Percentiles rank a stretch among this genome's conserved stretches.
These are phyloP conservation scores for Tricholoma sp. DNA, from an alignment of 768 basidiomycete genomes.

Conservation along the genomic window DNA sequence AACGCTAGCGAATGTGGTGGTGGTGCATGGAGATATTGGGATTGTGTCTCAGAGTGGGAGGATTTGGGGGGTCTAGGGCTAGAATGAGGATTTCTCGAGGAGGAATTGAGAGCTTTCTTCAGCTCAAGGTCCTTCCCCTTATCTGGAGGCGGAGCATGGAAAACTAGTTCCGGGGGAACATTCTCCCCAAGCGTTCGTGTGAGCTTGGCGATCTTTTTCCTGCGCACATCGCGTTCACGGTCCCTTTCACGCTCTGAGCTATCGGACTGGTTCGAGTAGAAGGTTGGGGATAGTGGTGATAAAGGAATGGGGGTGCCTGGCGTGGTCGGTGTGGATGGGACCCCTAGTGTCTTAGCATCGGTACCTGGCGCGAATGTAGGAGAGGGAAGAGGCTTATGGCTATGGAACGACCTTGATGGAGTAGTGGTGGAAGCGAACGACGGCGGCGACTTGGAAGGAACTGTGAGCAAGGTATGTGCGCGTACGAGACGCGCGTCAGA, in stretches of 20 bases:
- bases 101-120: neutral
- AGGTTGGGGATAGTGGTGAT: slow-evolving; percentile 15
- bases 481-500: neutral
- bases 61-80: neutral
- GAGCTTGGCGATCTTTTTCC: slow-evolving; percentile 42
- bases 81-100: neutral
- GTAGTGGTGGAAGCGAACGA: neutral
- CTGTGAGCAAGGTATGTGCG: neutral
- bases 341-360: slow-evolving; percentile 14
- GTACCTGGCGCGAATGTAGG: slow-evolving; percentile 10
- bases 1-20: neutral
- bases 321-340: slow-evolving; percentile 10
- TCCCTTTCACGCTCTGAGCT: slow-evolving; percentile 2
- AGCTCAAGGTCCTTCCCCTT: neutral
- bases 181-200: slow-evolving; percentile 47
- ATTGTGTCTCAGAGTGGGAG: neutral
- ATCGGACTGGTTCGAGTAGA: slow-evolving; percentile 10
- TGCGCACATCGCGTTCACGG: slow-evolving; percentile 32
- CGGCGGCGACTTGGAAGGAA: neutral
- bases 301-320: slow-evolving; percentile 14
- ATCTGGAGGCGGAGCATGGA: slow-evolving; percentile 11
- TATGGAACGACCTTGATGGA: neutral
- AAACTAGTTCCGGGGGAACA: slow-evolving; percentile 45
- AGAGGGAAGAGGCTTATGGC: neutral
- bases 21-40: neutral